Conservation (phyloP, 2,329 filamentous ascomycete genomes). For the Sclerotinia trifoliorum region DNA sequence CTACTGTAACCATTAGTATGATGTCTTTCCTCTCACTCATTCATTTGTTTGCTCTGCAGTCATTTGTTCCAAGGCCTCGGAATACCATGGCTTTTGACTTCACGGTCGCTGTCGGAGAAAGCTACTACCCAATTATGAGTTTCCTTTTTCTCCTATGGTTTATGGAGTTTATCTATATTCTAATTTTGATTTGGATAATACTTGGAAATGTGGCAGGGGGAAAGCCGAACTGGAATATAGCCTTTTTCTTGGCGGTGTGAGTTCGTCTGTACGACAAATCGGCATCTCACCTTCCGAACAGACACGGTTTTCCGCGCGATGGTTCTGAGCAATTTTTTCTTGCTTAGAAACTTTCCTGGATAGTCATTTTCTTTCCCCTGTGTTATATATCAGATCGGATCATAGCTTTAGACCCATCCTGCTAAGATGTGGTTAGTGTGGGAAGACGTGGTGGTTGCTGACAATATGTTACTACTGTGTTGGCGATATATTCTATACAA, state of each 20-base stretch:
- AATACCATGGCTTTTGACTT: background rate
- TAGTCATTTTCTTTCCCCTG: rapidly evolving
- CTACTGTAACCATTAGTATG: background rate
- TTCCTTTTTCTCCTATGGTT: too few species aligned
- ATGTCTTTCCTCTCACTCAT: background rate
- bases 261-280: too few species aligned
- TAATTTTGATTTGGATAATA: background rate
- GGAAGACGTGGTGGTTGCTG: background rate
- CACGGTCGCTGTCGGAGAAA: background rate
- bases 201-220: background rate
- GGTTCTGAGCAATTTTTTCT: background rate
- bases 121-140: too few species aligned
- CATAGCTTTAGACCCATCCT: background rate
- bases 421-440: background rate
- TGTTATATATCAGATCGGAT: too few species aligned
- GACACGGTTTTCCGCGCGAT: too few species aligned
- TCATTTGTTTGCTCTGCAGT: background rate
- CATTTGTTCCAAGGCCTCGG: too few species aligned
- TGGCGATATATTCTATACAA: background rate
- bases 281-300: too few species aligned
- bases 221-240: too few species aligned
- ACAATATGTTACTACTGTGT: background rate
- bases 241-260: too few species aligned
- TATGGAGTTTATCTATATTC: background rate
- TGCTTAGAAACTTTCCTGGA: too few species aligned